phyloP scores from a whole-genome alignment of 1,139 yeast species.

The Kodamaea derodonti region DNA sequence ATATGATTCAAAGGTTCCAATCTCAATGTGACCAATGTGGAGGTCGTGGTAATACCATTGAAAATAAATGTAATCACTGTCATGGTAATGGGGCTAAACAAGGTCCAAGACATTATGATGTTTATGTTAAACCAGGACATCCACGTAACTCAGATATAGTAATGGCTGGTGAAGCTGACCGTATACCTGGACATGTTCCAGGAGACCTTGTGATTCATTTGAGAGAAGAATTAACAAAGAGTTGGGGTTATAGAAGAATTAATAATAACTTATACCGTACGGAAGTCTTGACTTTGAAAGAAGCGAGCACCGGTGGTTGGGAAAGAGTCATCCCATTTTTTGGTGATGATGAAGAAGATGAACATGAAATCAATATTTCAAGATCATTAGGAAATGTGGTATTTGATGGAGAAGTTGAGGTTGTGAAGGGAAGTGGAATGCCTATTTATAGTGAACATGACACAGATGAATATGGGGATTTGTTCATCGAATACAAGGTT shows the following conservation, averaged over 20 bases:
- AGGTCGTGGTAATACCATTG: slow-evolving; percentile 70
- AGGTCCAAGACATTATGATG: slow-evolving; percentile 52
- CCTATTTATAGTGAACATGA: slow-evolving; percentile 47
- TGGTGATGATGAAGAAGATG: slow-evolving; percentile 48
- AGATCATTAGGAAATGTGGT: slow-evolving; percentile 53
- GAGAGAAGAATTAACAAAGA: slow-evolving; percentile 48
- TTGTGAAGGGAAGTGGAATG: slow-evolving; percentile 77
- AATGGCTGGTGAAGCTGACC: slow-evolving; percentile 77
- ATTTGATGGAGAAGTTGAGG: slow-evolving; percentile 66
- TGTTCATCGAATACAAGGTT: slow-evolving; percentile 67
- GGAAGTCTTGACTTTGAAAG: slow-evolving; percentile 68
- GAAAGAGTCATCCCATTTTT: slow-evolving; percentile 58
- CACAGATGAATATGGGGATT: slow-evolving; percentile 60
- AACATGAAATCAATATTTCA: slow-evolving; percentile 35
- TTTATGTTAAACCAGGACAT: slow-evolving; percentile 69
- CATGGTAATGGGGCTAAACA: slow-evolving; percentile 64
- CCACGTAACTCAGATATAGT: slow-evolving; percentile 57
- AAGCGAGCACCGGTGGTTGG: slow-evolving; percentile 83
- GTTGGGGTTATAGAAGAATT: slow-evolving; percentile 84
- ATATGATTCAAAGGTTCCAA: slow-evolving; percentile 84
- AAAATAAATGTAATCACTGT: slow-evolving; percentile 64
- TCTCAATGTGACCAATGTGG: slow-evolving; percentile 73
- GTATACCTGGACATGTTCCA: slow-evolving; percentile 72
- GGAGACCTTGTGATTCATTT: slow-evolving; percentile 72
- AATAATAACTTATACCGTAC: slow-evolving; percentile 73